Base-by-base conservation (phyloP, 2,329 filamentous ascomycete species). In the Aspergillus sp. region DNA sequence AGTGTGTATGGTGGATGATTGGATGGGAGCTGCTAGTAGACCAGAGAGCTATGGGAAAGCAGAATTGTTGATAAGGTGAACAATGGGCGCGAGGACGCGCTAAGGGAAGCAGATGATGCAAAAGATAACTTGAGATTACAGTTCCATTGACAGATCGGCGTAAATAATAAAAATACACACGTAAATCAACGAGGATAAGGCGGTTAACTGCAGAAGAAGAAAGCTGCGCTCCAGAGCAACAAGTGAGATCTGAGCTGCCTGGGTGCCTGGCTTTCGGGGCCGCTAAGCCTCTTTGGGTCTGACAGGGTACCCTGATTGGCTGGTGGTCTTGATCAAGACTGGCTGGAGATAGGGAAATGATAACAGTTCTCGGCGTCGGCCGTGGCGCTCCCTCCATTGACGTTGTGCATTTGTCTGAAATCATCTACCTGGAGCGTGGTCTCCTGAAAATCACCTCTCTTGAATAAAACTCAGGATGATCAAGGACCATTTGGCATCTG, bases 91-190 rank as follows among this genome's bases (percentile, higher is more conserved):
- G 43, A 45, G 43, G 25, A 48, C 25, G n/a, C 53, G 53, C 43
- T 31, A 47, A 30, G 34, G 11, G 9, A 41, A 15, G 34, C 34
- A 15, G 5, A 38, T 57, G 49, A 51, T 54, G 54, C 60, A 49
- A 46, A 51, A 64, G 59, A 53, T 53, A 59, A 48, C 43, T 17
- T 45, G 51, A 60, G 57, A 65, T 65, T 61, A 54, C 49, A 23
- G 50, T 62, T 60, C 60, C 54, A 59, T 54, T 65, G 63, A 65
- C 63, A 51, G 63, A 65, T 59, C 51, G 13, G 47, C 47, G 43
- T 46, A 58, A 63, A 61, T 65, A 65, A 65, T 63, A 45, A 45
- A 54, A 57, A 57, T 30, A 34, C 19, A 17, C 23, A 7, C 17
- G 7, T 50, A n/a, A 54, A 43, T 54, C 45, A 55, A 31, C 45